These are phyloP conservation scores for Takakia lepidozioides DNA, from an alignment of 225 moss, liverwort and hornwort species.

Conservation along the genomic window DNA sequence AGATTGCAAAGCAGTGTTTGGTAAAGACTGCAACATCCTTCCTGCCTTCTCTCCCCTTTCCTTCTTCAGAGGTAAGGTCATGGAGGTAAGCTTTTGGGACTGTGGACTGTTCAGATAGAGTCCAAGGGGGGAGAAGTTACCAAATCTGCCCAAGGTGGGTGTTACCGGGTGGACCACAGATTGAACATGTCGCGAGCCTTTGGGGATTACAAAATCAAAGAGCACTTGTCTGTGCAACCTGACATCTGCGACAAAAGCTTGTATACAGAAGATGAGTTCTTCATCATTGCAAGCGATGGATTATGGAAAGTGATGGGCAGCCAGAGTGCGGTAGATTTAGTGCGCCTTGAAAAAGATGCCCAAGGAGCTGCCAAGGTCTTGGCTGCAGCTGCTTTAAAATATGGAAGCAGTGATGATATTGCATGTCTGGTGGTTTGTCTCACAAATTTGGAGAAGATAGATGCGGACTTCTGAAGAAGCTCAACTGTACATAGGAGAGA, in stretches of 20 bases:
- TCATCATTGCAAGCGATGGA: constrained; percentile 36
- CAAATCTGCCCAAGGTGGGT: constrained; percentile 15
- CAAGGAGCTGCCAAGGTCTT: constrained; percentile 19
- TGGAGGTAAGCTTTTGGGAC: too few species aligned
- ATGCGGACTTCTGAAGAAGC: too few species aligned
- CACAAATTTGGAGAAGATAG: too few species aligned
- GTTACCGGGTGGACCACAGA: constrained; percentile 29
- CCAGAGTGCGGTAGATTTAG: constrained; percentile 25
- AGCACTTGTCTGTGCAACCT: constrained; percentile 26
- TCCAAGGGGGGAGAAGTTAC: constrained; percentile 30
- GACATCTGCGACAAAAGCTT: constrained; percentile 25
- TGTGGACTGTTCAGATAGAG: constrained; percentile 13
- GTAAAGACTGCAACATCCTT: too few species aligned
- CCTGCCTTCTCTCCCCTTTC: too few species aligned
- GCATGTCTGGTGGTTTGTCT: constrained; percentile 30
- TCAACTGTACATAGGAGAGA: too few species aligned
- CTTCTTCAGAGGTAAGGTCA: too few species aligned
- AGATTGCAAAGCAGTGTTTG: too few species aligned
- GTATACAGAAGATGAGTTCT: constrained; percentile 21
- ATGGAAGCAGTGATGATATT: constrained; percentile 26
- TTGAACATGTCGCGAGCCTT: constrained; percentile 35
- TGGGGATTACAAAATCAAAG: constrained; percentile 29
- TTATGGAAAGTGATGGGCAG: constrained; percentile 41
- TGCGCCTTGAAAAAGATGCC: constrained; percentile 12
- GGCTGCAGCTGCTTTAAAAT: constrained; percentile 21